phyloP scores from a whole-genome alignment of 139 green algal species.

The Nannochloris sp. region DNA sequence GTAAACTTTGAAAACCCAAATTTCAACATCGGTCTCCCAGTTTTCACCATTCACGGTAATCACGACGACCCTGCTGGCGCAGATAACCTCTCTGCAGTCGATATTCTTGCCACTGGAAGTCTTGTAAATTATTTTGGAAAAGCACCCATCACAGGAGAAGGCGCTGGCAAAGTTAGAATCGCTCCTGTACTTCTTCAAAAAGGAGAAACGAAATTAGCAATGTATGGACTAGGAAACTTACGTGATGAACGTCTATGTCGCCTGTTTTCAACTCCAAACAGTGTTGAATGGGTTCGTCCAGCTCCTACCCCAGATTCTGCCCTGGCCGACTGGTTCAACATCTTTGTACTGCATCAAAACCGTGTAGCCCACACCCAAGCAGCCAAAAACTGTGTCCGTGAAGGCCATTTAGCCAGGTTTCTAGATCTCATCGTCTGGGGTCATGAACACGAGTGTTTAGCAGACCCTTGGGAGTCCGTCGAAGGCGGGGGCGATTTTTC shows the following conservation, averaged over 20 bases:
- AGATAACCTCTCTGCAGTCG: conserved; percentile 88
- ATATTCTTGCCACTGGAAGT: conserved; percentile 75
- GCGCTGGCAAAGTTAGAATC: conserved; percentile 28
- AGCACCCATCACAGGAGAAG: conserved; percentile 17
- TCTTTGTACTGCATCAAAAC: conserved; percentile 97
- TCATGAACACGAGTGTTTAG: conserved; percentile 95
- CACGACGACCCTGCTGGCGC: conserved; percentile 91
- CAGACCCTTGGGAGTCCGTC: conserved; percentile 47
- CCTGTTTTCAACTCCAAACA: conserved; percentile 74
- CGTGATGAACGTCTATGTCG: conserved; percentile 86
- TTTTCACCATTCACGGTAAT: conserved; percentile 99
- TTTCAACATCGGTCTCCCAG: conserved; percentile 87
- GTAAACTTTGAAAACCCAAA: conserved; percentile 90
- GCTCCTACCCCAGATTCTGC: conserved; percentile 3
- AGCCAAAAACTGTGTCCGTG: conserved; percentile 78
- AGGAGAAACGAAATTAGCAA: conserved; percentile 76
- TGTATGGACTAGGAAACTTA: conserved; percentile 95
- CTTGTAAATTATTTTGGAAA: conserved; percentile 99
- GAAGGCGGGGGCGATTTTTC: conserved; percentile 19
- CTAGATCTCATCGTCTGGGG: conserved; percentile 97
- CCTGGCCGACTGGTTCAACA: conserved; percentile 78
- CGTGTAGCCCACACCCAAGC: conserved; percentile 49
- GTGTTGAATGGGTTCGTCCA: conserved; percentile 58
- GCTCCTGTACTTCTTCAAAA: conserved; percentile 69
- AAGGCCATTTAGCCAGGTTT: conserved; percentile 74